phyloP scores from a whole-genome alignment of 2,329 filamentous ascomycete genomes.

The Fusarium sp. region DNA sequence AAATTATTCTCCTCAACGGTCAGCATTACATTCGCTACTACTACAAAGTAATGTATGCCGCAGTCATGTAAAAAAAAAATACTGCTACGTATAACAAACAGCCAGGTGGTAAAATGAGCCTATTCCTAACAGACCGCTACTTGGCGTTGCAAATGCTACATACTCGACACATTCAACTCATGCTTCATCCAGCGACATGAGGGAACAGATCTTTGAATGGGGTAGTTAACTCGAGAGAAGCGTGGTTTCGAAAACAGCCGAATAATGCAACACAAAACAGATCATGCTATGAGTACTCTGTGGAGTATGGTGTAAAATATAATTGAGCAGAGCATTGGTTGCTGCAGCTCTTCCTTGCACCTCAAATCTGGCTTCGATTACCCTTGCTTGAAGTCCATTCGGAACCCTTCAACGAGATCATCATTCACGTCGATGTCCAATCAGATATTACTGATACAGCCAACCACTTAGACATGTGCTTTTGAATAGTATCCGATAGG shows the following conservation, averaged over 20 bases:
- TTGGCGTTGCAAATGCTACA: conserved; percentile 11
- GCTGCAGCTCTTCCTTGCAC: conserved; percentile 10
- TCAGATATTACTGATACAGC: neutral
- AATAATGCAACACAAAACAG: neutral
- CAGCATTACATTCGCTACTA: conserved; percentile 10
- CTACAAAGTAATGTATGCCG: conserved; percentile 7
- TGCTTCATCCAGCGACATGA: neutral
- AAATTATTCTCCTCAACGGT: neutral
- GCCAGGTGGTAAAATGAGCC: neutral
- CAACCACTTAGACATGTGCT: conserved; percentile 32
- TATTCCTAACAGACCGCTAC: conserved; percentile 30
- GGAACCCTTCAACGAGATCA: neutral
- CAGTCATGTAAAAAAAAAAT: conserved; percentile 15
- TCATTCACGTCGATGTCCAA: neutral
- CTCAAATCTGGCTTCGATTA: conserved; percentile 1
- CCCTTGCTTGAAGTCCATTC: neutral
- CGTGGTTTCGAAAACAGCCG: neutral
- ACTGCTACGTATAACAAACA: neutral
- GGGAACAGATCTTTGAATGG: neutral
- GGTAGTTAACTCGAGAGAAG: neutral
- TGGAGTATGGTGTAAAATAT: neutral
- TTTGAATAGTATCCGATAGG: conserved; percentile 7
- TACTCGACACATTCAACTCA: neutral
- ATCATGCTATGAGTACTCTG: neutral
- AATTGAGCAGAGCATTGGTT: neutral